Base-by-base conservation (phyloP, 441 rosid species). In the Rhodomyrtus psidioides region DNA sequence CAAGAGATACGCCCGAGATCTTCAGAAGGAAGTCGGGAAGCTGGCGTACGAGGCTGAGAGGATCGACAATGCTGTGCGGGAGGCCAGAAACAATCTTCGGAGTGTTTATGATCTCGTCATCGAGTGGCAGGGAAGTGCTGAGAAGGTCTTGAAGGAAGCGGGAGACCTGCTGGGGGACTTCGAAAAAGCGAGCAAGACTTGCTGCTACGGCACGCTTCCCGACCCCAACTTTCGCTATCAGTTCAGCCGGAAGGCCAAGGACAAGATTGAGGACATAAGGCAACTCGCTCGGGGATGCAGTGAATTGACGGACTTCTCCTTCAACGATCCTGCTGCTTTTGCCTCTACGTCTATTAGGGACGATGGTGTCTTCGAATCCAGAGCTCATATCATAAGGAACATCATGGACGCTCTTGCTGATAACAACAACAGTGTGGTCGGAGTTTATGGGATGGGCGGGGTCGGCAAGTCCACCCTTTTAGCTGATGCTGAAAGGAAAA, bases 371-470 rank as follows among this genome's bases (percentile, higher is more conserved):
- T 4, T 56, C 13, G 0, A 10, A 24, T 56, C 60, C 7, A 56
- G 60, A 56, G 6, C 4, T 3, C 10, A 2, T 15, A 10, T 56
- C 6, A 56, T 56, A 0, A 14, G 4, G 1, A 0, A 24, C 0
- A 56, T 56, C 46, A 42, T 4, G 6, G 27, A 0, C 1, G 60
- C 60, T 56, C 60, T 56, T 26, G 60, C 15, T 14, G 6, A 10
- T 24, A 1, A 56, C 6, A 24, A 10, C 27, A 57, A 26, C 4
- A 2, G 16, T 6, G 60, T 12, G 0, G 28, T 57, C 28, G 60
- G 60, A 14, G 2, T 57, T 26, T 12, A 57, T 4, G 60, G 60
- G 28, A 26, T 26, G 60, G 15, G 60, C 3, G 60, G 60, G 0
- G 28, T 57, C 1, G 28, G 60, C 28, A 57, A 57, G 46, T 42